Evolutionary conservation across 1,284 basidiomycete species (phyloP).

Genomic region (Tilletia indica): DNA sequence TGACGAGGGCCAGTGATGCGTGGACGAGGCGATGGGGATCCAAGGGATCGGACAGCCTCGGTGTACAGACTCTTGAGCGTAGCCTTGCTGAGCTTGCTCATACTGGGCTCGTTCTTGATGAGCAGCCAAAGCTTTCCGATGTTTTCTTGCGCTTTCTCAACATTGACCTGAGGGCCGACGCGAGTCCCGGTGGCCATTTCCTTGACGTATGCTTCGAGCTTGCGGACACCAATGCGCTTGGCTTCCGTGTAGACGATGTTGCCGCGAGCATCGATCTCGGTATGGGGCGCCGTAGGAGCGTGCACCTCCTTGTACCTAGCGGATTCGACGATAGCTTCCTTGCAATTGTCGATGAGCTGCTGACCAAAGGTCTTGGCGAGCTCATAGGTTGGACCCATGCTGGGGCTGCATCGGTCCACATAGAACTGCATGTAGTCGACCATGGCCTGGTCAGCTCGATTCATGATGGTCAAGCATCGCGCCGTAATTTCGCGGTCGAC

Average conservation of each 20-base stretch:
- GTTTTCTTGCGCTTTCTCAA: conserved; percentile 94
- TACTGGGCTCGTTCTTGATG: conserved; percentile 92
- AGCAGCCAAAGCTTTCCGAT: conserved; percentile 95
- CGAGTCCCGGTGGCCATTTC: conserved; percentile 95
- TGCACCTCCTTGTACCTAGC: conserved; percentile 76
- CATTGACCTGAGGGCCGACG: conserved; percentile 54
- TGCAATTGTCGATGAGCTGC: conserved; percentile 89
- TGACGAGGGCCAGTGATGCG: conserved; percentile 43
- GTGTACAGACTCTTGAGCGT: conserved; percentile 95
- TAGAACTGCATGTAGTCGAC: conserved; percentile 87
- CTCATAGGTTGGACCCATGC: conserved; percentile 79
- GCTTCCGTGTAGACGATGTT: conserved; percentile 93
- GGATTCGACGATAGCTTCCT: conserved; percentile 75
- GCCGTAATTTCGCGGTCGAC: conserved; percentile 55
- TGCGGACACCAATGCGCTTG: conserved; percentile 89
- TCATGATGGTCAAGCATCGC: conserved; percentile 93
- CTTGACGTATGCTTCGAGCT: conserved; percentile 94
- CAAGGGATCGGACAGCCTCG: conserved; percentile 76
- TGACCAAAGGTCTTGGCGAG: conserved; percentile 96
- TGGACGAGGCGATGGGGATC: conserved; percentile 54
- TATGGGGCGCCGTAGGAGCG: conserved; percentile 85
- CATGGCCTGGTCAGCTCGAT: conserved; percentile 77
- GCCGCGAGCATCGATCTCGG: conserved; percentile 86
- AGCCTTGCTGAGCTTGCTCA: conserved; percentile 93
- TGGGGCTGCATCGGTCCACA: conserved; percentile 77